A percentile compares a stretch with the other conserved stretches of the same genome.
These are phyloP conservation scores for Insectozyma bohioensis DNA, from an alignment of 1,139 yeast species.

Conservation along the genomic window DNA sequence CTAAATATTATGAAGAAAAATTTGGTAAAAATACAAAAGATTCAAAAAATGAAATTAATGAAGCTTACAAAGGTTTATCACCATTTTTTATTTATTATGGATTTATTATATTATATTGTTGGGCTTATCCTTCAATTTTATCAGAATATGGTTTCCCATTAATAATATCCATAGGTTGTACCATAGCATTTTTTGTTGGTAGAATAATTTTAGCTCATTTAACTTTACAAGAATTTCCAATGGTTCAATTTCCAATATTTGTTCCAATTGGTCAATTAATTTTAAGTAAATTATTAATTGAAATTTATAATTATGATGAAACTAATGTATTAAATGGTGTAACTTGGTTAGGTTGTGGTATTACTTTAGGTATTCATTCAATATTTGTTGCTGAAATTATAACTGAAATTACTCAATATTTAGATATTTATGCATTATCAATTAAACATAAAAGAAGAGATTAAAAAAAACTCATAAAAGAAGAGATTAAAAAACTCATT, in stretches of 20 bases:
- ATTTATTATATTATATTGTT: slow-evolving; percentile 48
- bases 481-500: slow-evolving; percentile 22
- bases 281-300: slow-evolving; percentile 38
- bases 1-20: slow-evolving; percentile 43
- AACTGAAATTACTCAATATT: slow-evolving; percentile 73
- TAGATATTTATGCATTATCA: slow-evolving; percentile 82
- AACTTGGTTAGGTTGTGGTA: slow-evolving; percentile 74
- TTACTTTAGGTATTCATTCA: slow-evolving; percentile 73
- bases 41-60: slow-evolving; percentile 25
- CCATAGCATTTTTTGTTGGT: slow-evolving; percentile 84
- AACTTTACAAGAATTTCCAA: slow-evolving; percentile 77
- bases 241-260: slow-evolving; percentile 65
- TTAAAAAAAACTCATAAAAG: slow-evolving; percentile 58
- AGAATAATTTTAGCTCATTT: slow-evolving; percentile 87
- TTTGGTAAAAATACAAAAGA: slow-evolving; percentile 18
- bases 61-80: slow-evolving; percentile 60
- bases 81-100: slow-evolving; percentile 73
- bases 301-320: slow-evolving; percentile 38
- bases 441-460: slow-evolving; percentile 73
- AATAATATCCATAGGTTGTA: slow-evolving; percentile 66
- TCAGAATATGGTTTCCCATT: slow-evolving; percentile 55
- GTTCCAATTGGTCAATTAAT: slow-evolving; percentile 61
- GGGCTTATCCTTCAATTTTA: slow-evolving; percentile 52
- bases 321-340: slow-evolving; percentile 44
- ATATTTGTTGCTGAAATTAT: slow-evolving; percentile 82